These are phyloP conservation scores for Pseudogymnoascus destructans DNA, from an alignment of 2,329 filamentous ascomycete species.

Conservation along the genomic window DNA sequence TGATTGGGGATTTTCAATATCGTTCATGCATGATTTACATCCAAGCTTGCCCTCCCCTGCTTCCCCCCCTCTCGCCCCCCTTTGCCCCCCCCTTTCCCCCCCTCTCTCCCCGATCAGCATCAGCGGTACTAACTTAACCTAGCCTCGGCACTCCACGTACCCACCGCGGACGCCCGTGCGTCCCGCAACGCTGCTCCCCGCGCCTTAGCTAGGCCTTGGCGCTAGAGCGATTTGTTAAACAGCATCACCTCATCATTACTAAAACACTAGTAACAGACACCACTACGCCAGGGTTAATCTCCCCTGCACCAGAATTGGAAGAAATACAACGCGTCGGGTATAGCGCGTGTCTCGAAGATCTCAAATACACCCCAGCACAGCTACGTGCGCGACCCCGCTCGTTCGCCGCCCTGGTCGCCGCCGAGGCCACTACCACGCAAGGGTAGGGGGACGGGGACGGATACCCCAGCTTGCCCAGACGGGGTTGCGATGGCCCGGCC, in stretches of 20 bases:
- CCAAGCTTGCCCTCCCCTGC: not conserved
- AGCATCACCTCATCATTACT: not conserved
- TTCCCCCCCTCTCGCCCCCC: too few relatives aligned
- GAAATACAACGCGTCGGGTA: not conserved
- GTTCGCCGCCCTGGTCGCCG: not conserved
- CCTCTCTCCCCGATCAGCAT: too few relatives aligned
- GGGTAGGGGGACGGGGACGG: not conserved
- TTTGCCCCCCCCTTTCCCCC: too few relatives aligned
- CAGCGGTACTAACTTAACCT: not conserved
- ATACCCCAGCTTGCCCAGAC: not conserved
- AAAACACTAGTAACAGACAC: too few relatives aligned
- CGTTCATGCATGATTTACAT: not conserved
- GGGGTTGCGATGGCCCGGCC: not conserved
- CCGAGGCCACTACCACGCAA: not conserved
- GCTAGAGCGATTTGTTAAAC: not conserved
- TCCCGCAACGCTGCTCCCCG: not conserved
- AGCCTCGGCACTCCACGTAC: not conserved
- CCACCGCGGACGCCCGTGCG: not conserved
- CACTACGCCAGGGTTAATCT: not conserved
- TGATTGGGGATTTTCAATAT: not conserved
- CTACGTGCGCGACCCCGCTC: not conserved
- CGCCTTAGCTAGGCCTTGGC: not conserved
- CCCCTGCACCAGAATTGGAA: not conserved
- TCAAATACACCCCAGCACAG: not conserved
- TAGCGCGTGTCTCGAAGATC: not conserved